A percentile compares a stretch with the other conserved stretches of the same genome.
These are phyloP conservation scores for Erodium trifolium DNA, from an alignment of 441 rosid species.

Conservation along the genomic window DNA sequence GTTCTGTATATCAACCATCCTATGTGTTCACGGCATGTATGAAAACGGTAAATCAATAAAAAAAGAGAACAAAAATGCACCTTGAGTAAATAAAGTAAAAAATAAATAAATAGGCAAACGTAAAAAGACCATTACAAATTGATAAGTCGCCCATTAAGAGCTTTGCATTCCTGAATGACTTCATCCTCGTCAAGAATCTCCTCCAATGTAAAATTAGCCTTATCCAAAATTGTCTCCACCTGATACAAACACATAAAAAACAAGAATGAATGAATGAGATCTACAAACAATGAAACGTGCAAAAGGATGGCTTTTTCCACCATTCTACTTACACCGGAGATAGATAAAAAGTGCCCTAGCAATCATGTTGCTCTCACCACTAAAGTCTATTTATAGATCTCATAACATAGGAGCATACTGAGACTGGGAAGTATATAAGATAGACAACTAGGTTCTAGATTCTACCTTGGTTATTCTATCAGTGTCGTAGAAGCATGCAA, in stretches of 20 bases:
- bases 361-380: background rate
- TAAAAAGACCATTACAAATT: constrained; percentile 54
- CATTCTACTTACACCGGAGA: constrained; percentile 2
- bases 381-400: background rate
- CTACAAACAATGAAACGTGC: background rate
- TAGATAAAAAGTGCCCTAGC: background rate
- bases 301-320: background rate
- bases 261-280: background rate
- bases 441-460: background rate
- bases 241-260: constrained; percentile 17
- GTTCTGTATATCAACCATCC: background rate
- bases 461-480: background rate
- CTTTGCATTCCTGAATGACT: constrained; percentile 96
- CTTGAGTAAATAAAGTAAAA: background rate
- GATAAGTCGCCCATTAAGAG: constrained; percentile 76
- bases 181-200: constrained; percentile 98
- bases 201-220: constrained; percentile 69
- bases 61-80: background rate
- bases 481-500: background rate
- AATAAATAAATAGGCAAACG: background rate
- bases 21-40: background rate
- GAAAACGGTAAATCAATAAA: constrained; percentile 3
- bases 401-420: background rate
- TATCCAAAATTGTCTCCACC: constrained; percentile 93
- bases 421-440: background rate